Base-by-base conservation (phyloP, 1,284 basidiomycete species). In the Lentinus polychrous region DNA sequence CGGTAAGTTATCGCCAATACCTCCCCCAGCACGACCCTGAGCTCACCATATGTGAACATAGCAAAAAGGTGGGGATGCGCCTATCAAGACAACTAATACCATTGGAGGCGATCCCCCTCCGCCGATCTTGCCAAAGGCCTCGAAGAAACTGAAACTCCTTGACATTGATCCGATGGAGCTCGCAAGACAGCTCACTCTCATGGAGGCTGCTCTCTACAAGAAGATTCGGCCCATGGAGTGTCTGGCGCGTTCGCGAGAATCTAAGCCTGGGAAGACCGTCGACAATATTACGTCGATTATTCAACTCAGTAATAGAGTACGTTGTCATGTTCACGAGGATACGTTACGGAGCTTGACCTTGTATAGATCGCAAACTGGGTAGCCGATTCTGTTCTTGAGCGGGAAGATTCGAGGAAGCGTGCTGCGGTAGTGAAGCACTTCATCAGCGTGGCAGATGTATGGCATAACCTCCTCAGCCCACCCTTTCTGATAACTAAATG, bases 181-280 rank as follows among this genome's bases (percentile, higher is more conserved):
- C 15, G 95, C 94, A 0, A 79, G 96, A 35, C 96, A 99, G 64
- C 70, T 99, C 47, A 98, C 96, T 1, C 81, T 98, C 49, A 79
- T 96, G 72, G 96, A 99, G 66, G 88, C 86, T 55, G 76, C 81
- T 35, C 70, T 97, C 42, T 99, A 95, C 68, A 82, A 86, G 63
- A 85, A 82, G 61, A 94, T 99, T 57, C 83, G 84, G 37, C 87
- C 93, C 0, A 88, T 90, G 67, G 95, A 99, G 65, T 94, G 95
- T 68, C 71, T 99, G 11, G 82, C 83, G 57, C 82, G 90, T 27
- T 85, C 86, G 20, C 73, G 86, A 40, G 87, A 89, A 60, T 81
- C 83, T 60, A 81, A 76, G 58, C 76, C 79, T 0, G 83, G 89
- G 31, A 79, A 83, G 55, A 76, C 79, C 52, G 74, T 79, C 49